Evolutionary conservation across 1,139 yeast species (phyloP), one percentile per base, ranked within the genome.

Genomic region (Fermentozyma sake): DNA sequence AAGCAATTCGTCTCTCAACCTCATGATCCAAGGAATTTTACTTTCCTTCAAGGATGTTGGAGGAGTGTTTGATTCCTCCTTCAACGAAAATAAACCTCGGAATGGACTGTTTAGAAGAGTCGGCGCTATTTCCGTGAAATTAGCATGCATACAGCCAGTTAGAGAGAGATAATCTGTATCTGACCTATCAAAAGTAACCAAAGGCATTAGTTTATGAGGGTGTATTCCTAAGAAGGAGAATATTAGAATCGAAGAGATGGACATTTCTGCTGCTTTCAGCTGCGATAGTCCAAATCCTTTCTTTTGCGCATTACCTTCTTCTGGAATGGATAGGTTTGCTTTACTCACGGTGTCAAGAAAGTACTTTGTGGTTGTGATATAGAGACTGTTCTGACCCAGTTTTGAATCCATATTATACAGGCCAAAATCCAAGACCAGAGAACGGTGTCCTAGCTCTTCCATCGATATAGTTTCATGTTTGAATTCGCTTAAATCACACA

Each of bases 201-300:
- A 35, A 2, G 64, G 62, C 9, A 52, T 33, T n/a, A 56, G 30
- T 22, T 39, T 41, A 32, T 49, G 50, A 2, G 65, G 62, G 33
- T 59, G 63, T 3, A 60, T 33, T 3, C 58, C 56, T 10, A 61
- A 33, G 27, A 46, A 58, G 2, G 58, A 41, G 34, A 45, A 55
- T 15, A 55, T 38, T 5, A 59, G 27, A 10, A 53, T 39, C 6
- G 50, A 44, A 2, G 58, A 49, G 6, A 49, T 34, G 2, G 42
- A 28, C 11, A 55, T 19, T 29, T 53, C 58, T 15, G 48, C 52
- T 1, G 52, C 52, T 17, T 25, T 23, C n/a, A n/a, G n/a, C n/a
- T n/a, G n/a, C n/a, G n/a, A n/a, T n/a, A n/a, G n/a, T n/a, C n/a
- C n/a, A n/a, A n/a, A n/a, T n/a, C n/a, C n/a, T 12, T 26, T 19